phyloP scores from a whole-genome alignment of 495 filamentous ascomycete species.

The Neurospora sp. region DNA sequence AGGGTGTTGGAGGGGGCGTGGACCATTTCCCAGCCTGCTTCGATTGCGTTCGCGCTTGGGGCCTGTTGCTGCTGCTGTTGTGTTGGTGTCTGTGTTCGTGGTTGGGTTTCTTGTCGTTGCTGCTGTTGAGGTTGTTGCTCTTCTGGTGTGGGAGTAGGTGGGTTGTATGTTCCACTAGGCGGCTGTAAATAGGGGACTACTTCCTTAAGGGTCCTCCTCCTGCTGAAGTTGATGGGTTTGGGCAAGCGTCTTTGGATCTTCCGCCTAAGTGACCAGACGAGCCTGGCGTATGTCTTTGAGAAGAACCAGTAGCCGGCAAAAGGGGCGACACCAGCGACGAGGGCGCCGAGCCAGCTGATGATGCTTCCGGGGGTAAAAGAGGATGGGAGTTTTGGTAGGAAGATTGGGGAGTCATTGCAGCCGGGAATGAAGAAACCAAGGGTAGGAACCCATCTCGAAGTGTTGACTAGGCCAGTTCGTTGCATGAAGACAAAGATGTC shows the following conservation, averaged over 20 bases:
- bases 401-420: conserved; percentile 34
- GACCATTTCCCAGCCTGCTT: background rate
- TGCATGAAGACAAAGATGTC: conserved; percentile 40
- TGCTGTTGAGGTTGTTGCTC: background rate
- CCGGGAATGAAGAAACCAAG: conserved; percentile 41
- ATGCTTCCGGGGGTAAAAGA: conserved; percentile 13
- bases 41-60: background rate
- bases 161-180: background rate
- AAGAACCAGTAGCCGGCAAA: conserved; percentile 25
- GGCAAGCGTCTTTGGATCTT: conserved; percentile 11
- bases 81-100: background rate
- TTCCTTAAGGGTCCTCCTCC: conserved; percentile 1
- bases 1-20: background rate
- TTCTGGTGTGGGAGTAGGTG: background rate
- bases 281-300: conserved; percentile 2
- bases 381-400: conserved; percentile 23
- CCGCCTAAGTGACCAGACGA: conserved; percentile 3
- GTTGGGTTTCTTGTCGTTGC: background rate
- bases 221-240: conserved; percentile 8
- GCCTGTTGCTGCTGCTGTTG: background rate
- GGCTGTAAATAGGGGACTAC: background rate
- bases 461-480: conserved; percentile 34
- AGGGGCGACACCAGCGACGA: conserved; percentile 22
- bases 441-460: conserved; percentile 28
- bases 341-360: conserved; percentile 20